Evolutionary conservation across 148 eudicot species (phyloP), one percentile per base, ranked within the genome.

Genomic region (Polygonum aviculare): DNA sequence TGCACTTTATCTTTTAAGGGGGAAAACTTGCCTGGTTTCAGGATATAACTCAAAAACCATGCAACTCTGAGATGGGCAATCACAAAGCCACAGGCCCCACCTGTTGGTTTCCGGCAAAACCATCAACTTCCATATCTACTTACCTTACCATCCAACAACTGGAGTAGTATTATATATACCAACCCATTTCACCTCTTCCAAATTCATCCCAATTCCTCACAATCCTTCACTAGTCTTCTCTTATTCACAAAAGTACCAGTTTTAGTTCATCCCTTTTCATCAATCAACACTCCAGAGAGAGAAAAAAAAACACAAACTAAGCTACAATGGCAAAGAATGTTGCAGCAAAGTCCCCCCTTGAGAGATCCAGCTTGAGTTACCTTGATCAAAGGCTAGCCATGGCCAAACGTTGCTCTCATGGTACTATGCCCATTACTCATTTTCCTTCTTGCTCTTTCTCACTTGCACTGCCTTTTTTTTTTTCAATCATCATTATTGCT

Each of bases 371-470:
- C 81, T 69, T 87, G 84, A 55, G 80, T 78, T 83, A 90, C n/a
- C 74, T 84, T 72, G 94, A 91, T 71, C 97, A 90, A 76, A 93
- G 84, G 85, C 84, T 91, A 79, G 94, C 90, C 78, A 80, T 90
- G 82, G 94, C 98, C 80, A 93, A 91, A 78, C 94, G 91, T 48
- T 92, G 91, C 81, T 87, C 98, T 81, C 97, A 82, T 67, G 97
- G 94, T 93, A 86, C 2, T 26, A 26, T 26, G 31, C 1, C 38
- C 0, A 6, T 16, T 59, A 2, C 65, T 59, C 33, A 22, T 7
- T 26, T 11, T 26, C 4, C 19, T n/a, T 18, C 36, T 59, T 21
- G 47, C 47, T 44, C 47, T 10, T 44, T 44, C 11, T 44, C 47
- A 44, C 47, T 44, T 44, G 47, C 47, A 44, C 1, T 44, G 47